Evolutionary conservation across 179 eudicot genomes (phyloP), one percentile per base, ranked within the genome.

Genomic region (Heliamphora pulchella): DNA sequence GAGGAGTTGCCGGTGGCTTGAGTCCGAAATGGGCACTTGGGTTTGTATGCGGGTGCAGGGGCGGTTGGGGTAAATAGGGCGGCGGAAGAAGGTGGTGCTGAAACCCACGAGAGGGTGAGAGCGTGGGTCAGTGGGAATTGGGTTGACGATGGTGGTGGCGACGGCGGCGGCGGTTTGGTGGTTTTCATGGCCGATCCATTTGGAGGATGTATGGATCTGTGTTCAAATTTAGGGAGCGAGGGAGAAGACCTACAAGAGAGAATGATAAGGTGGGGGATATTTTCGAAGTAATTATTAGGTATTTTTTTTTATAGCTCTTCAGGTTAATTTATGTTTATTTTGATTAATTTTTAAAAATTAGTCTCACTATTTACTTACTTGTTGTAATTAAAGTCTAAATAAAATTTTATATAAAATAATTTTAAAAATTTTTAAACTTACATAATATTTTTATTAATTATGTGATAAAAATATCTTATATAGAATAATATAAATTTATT

Each of bases 181-280:
- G 85, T 80, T 81, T 79, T 87, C 91, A 89, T 89, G 80, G 72
- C 85, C 82, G 68, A 63, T 79, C 90, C 89, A 86, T 86, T 65
- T 50, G 78, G 82, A 13, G 80, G 46, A n/a, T n/a, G 4, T 11
- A 4, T 7, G 74, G 22, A 8, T 53, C 1, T 68, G 8, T 48
- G 67, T 82, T 78, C 58, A 63, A 62, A 77, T 68, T 64, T 15
- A 3, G 75, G 15, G 41, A 22, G 74, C 51, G 75, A 17, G 80
- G 58, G 73, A 13, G 17, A 62, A 71, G 58, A 10, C 9, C 62
- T 15, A 77, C 51, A 51, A 10, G 47, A 48, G 2, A 10, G 48
- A 76, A 62, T 7, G 59, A 53, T 18, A 68, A 5, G 17, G 39
- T 48, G 80, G 59, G 44, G 50, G 18, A 57, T 62, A 59, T 18